Conservation (phyloP, 2,329 filamentous ascomycete species). For the Decorospora gaudefroyi region DNA sequence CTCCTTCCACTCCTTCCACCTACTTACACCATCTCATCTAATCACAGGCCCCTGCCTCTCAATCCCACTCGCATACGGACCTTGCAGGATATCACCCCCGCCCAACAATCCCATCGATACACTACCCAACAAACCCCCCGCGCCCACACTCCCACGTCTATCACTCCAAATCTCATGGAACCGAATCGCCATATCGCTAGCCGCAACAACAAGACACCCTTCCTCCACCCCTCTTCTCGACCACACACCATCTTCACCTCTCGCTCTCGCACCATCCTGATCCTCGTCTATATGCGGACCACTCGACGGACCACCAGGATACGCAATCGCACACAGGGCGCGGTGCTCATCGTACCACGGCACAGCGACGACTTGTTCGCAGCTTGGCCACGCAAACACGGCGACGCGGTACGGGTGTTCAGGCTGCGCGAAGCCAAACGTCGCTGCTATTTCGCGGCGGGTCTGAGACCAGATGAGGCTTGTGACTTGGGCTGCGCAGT, state of each 20-base stretch:
- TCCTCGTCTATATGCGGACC: conserved; percentile 7
- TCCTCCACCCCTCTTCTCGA: conserved; percentile 65
- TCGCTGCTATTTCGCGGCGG: conserved; percentile 84
- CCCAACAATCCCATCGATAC: conserved; percentile 60
- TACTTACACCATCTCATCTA: conserved; percentile 34
- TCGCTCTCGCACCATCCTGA: conserved; percentile 32
- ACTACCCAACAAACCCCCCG: conserved; percentile 54
- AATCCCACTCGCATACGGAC: conserved; percentile 68
- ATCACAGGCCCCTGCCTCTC: conserved; percentile 64
- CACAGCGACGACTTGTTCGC: conserved; percentile 80
- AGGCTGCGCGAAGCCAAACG: conserved; percentile 90
- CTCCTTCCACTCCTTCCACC: too few species aligned
- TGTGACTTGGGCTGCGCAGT: conserved; percentile 91
- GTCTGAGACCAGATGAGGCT: conserved; percentile 88
- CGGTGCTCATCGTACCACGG: conserved; percentile 80
- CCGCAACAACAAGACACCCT: conserved; percentile 87
- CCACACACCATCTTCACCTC: conserved; percentile 59
- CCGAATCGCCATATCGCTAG: conserved; percentile 88
- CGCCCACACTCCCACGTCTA: conserved; percentile 52
- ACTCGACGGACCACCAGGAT: conserved; percentile 66
- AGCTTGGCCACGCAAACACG: conserved; percentile 93
- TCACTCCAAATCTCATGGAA: conserved; percentile 95
- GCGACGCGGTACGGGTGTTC: conserved; percentile 88
- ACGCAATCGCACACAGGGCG: conserved; percentile 85
- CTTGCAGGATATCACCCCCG: conserved; percentile 84